Evolutionary conservation across 345 rosid species (phyloP), one percentile per base, ranked within the genome.

Genomic region (Lepidium africanum): DNA sequence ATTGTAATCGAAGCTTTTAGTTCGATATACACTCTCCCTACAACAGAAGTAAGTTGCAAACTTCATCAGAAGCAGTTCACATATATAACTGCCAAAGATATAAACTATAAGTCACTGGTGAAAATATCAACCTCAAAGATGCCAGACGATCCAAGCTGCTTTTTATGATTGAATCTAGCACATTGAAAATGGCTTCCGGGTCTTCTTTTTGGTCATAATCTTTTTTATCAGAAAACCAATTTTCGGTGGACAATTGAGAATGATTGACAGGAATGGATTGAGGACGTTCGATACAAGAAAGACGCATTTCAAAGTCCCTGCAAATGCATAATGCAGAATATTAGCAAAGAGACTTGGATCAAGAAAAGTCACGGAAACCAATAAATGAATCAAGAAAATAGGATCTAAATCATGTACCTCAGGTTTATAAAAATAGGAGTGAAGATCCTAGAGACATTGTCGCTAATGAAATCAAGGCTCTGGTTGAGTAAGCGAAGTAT

Each of bases 111-210:
- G 14, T 27, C 13, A 45, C 5, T 17, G 4, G 12, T 15, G 32
- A 46, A 59, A 6, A 42, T 7, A 17, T 7, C 36, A 38, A 85
- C 91, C 95, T 86, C 86, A 86, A 74, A 1, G 78, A 76, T 71
- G 84, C 79, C 56, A 90, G 71, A 33, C 90, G 87, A 63, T 87
- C 91, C 80, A 90, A 77, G 65, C 81, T 84, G 43, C 74, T 83
- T 77, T 82, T 86, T 19, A 90, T 77, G 69, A 82, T 79, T 15
- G 82, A 76, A 83, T 88, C 87, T 76, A 88, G 42, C 2, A 51
- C 83, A 69, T 74, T 82, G 60, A 84, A 84, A 40, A 76, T 84
- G 13, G 81, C 83, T 41, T 71, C 76, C 0, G 81, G 80, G 70
- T 82, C 81, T 68, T 65, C 73, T 37, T 79, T 59, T 14, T 66